Evolutionary conservation across 2,329 filamentous ascomycete genomes (phyloP), one percentile per base, ranked within the genome.

Genomic region (Zymoseptoria pseudotritici): DNA sequence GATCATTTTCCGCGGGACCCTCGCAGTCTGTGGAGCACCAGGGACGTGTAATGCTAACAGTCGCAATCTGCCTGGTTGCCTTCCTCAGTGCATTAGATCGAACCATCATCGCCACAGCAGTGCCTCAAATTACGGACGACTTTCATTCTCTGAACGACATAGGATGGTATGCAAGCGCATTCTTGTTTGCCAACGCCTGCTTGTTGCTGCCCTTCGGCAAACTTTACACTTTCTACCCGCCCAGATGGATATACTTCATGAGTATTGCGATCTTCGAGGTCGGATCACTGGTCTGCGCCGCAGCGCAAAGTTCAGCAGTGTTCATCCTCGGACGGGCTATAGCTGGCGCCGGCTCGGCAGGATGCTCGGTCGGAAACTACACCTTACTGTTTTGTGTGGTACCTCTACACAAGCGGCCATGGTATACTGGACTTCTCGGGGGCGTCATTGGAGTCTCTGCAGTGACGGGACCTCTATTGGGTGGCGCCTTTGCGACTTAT

Each of bases 241-340:
- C 74, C 8, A 78, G 78, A 65, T 65, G 58, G 9, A 67, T 66
- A 24, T 78, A 75, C 60, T 57, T 77, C 17, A 54, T 65, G 1
- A 55, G 69, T 7, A 73, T 75, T 42, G 64, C 71, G 42, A 58
- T 83, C 50, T 86, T 86, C 62, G 82, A 85, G 66, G 19, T 83
- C 4, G 83, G 83, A 1, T 83, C 81, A 1, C 64, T 81, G 4
- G 69, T 86, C n/a, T 85, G 82, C 64, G 83, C 54, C 13, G 70
- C 74, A 0, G 71, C 75, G 1, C 70, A 69, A 13, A 74, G 69
- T 55, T 73, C 70, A 4, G 68, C 67, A 6, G 71, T 71, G 0
- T 66, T 78, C 52, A 78, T 79, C 53, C 64, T 77, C 17, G 77
- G 77, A 6, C 60, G 77, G 49, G 72, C 75, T 0, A 72, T 79